Evolutionary conservation across 139 green algal genomes (phyloP), one percentile per base, ranked within the genome.

Genomic region (Bryopsis sp.): DNA sequence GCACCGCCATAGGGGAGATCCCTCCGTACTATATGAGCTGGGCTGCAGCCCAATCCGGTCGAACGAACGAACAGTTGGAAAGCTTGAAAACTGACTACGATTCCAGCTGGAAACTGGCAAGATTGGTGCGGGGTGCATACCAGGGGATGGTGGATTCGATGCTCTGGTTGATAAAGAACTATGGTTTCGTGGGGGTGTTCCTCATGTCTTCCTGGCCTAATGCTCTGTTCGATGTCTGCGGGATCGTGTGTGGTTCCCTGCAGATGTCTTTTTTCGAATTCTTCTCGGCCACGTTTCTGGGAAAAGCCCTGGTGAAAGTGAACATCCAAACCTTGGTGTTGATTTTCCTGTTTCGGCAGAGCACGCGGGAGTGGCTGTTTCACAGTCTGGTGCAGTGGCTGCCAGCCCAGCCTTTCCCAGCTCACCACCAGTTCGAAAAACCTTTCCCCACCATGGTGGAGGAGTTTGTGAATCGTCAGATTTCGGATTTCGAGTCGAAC

Each of bases 241-340:
- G 90, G 57, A 90, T 97, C 43, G 88, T 81, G 81, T 97, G 90
- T 74, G 90, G 90, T 36, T 82, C 84, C 54, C 96, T 94, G 79
- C 66, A 81, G 57, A 95, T 97, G 84, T 89, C 89, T 19, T 97
- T 96, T 62, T 95, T 86, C 88, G 66, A 84, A 64, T 97, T 97
- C 64, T 94, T 97, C 66, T 84, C 80, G 0, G 90, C 83, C 26
- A 93, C 85, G 8, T 70, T 93, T 19, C 67, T 94, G 3, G 90
- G 90, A 64, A 97, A 97, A 78, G 90, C 77, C 5, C 32, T 90
- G 6, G 67, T 97, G 70, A 95, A 95, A 74, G 82, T 87, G 39
- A 69, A 75, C 2, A 58, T 48, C 2, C 74, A 81, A 72, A 71
- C 72, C 22, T 5, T 80, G 37, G 76, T 86, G 47, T 74, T 89